Evolutionary conservation across 1,284 basidiomycete genomes (phyloP), one percentile per base, ranked within the genome.

Genomic region (Papiliotrema laurentii): DNA sequence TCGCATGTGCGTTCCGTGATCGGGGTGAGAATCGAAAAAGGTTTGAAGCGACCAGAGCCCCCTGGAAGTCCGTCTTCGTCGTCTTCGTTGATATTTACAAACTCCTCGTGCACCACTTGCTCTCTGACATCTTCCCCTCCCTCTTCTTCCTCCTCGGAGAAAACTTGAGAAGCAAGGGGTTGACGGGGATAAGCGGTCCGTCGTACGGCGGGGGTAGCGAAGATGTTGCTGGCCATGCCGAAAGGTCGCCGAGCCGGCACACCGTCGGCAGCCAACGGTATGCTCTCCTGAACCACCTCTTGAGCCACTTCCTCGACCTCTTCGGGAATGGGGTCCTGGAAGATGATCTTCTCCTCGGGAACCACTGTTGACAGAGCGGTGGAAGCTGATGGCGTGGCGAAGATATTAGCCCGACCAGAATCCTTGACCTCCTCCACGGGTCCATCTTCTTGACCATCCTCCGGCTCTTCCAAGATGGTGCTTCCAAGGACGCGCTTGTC

Each of bases 1-100:
- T 97, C 93, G 62, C 82, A 82, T 5, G 92, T 96, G 34, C 91
- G 79, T 72, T 97, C 93, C 4, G 88, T 89, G 64, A 97, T 94
- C 1, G 92, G 92, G 10, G 92, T 96, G 87, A 97, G 96, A 87
- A 97, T 89, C 47, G 89, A 42, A 42, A 86, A 58, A 38, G 60
- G 50, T 78, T 86, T 83, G 41, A 13, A 14, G 7, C 86, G 81
- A 11, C 85, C 83, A 22, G 85, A 84, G 49, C 85, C 75, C 16
- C 56, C 59, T 16, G 46, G 43, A 6, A 59, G 57, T 19, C 61
- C 62, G 24, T 58, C 58, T 10, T 50, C 55, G 25, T 58, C 56
- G 10, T 60, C 59, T 16, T 63, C 60, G 28, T 61, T 49, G 25
- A 55, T 36, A 10, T 39, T 26, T 5, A 47, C 37, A 24, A 26